Evolutionary conservation across 2,329 filamentous ascomycete genomes (phyloP), one percentile per base, ranked within the genome.

Genomic region (Aspergillus eucalypticola): DNA sequence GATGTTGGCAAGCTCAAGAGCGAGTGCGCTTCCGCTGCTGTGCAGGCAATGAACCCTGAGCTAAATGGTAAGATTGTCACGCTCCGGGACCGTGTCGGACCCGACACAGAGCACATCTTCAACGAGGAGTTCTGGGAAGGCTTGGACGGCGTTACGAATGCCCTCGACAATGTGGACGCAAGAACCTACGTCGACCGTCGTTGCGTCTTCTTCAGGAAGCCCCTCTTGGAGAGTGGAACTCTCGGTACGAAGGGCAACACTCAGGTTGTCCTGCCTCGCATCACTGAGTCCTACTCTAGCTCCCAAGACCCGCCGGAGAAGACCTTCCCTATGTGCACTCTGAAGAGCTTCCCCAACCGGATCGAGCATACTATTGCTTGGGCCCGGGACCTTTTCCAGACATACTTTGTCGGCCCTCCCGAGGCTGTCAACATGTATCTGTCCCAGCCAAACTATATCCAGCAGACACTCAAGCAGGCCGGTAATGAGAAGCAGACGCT

Each of bases 301-400:
- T 98, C 95, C 19, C 94, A 97, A 75, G 96, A 99, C 75, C 95
- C 95, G 1, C 95, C 95, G 0, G 96, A 99, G 83, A 92, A 97
- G 81, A 96, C 95, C 1, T 98, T 99, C 84, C 95, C 95, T 0
- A 98, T 98, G 93, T 99, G 95, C 77, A 98, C 95, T 5, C 84
- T 99, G 63, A 88, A 91, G 73, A 97, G 93, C 78, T 99, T 99
- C 83, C 95, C 95, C 60, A 99, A 99, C 83, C 90, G 90, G 71
- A 99, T 99, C 70, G 93, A 99, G 79, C 95, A 99, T 78, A 98
- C 95, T 0, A 99, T 99, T 75, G 95, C 95, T 2, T 99, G 95
- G 95, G 89, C 93, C 41, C 91, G 96, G 71, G 95, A 98, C 76
- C 85, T 96, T 66, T 99, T 99, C 79, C 92, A 98, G 79, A 89